Percentiles rank a stretch among this genome's conserved stretches.
Conservation (phyloP, 2,329 filamentous ascomycete species). For the Botrytis porri region DNA sequence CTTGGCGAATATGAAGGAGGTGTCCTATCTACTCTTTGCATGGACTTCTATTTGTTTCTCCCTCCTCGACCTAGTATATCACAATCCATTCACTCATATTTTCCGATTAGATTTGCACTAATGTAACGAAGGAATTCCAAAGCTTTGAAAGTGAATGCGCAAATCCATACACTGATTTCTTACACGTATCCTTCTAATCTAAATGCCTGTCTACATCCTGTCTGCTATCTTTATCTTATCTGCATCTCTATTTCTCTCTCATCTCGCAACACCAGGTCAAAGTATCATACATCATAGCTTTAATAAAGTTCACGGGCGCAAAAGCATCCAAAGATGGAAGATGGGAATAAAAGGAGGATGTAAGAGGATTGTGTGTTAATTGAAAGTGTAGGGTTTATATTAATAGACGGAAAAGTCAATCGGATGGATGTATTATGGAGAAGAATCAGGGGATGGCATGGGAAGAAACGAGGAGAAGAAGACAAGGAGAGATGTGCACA, state of each 20-base stretch:
- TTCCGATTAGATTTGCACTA: not conserved
- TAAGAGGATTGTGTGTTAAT: no score
- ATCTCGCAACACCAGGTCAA: not conserved
- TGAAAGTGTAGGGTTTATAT: not conserved
- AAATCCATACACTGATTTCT: not conserved
- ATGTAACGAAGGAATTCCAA: not conserved
- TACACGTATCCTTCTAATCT: not conserved
- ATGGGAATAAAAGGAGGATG: not conserved
- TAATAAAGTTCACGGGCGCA: not conserved
- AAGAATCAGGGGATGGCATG: not conserved
- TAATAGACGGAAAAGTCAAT: not conserved
- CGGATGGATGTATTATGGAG: not conserved
- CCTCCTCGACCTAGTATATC: no score
- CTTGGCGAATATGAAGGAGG: not conserved
- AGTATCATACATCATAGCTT: not conserved
- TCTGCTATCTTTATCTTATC: not conserved
- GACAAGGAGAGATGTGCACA: not conserved
- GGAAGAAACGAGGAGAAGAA: not conserved
- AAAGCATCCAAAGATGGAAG: not conserved
- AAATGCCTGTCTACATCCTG: not conserved
- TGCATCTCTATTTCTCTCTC: not conserved
- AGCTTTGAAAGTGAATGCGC: not conserved
- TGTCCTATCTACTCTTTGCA: constrained; percentile 22
- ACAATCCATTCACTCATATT: not conserved
- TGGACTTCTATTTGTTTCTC: constrained; percentile 31